A percentile compares a stretch with the other conserved stretches of the same genome.
Conservation (phyloP, 2,329 filamentous ascomycete genomes). For the Exophiala spinifera region DNA sequence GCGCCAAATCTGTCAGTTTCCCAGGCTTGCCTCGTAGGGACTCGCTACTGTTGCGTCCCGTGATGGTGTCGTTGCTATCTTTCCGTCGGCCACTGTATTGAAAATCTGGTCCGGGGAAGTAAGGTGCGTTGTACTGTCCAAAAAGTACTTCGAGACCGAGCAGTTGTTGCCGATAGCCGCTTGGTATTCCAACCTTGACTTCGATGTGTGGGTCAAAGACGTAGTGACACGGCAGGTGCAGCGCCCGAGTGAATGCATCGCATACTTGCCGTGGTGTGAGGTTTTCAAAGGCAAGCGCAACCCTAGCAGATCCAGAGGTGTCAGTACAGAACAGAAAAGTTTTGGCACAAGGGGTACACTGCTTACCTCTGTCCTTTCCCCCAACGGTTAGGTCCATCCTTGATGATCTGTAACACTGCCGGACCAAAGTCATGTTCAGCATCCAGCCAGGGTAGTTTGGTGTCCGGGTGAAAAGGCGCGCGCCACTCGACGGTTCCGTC, state of each 20-base stretch:
- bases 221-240: slow-evolving; percentile 76
- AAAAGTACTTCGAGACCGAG: slow-evolving; percentile 62
- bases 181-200: slow-evolving; percentile 78
- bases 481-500: slow-evolving; percentile 91
- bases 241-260: slow-evolving; percentile 70
- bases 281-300: slow-evolving; percentile 87
- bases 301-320: slow-evolving; percentile 47
- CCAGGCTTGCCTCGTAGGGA: slow-evolving; percentile 11
- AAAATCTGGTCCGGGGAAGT: slow-evolving; percentile 61
- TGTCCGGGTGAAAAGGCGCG: slow-evolving; percentile 87
- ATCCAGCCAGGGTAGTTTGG: slow-evolving; percentile 89
- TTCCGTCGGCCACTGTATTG: slow-evolving; percentile 35
- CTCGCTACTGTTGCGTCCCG: slow-evolving; percentile 7
- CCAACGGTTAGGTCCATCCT: slow-evolving; percentile 86
- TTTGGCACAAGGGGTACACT: background rate
- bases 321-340: background rate
- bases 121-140: slow-evolving; percentile 58
- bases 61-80: slow-evolving; percentile 27
- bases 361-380: slow-evolving; percentile 61
- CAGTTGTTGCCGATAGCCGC: slow-evolving; percentile 85
- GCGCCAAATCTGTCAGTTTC: slow-evolving; percentile 69
- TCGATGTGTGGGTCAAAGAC: slow-evolving; percentile 70
- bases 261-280: slow-evolving; percentile 82
- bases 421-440: slow-evolving; percentile 95
- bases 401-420: slow-evolving; percentile 88